These are phyloP conservation scores for Priceomyces haplophilus DNA, from an alignment of 805 yeast species.

Conservation along the genomic window DNA sequence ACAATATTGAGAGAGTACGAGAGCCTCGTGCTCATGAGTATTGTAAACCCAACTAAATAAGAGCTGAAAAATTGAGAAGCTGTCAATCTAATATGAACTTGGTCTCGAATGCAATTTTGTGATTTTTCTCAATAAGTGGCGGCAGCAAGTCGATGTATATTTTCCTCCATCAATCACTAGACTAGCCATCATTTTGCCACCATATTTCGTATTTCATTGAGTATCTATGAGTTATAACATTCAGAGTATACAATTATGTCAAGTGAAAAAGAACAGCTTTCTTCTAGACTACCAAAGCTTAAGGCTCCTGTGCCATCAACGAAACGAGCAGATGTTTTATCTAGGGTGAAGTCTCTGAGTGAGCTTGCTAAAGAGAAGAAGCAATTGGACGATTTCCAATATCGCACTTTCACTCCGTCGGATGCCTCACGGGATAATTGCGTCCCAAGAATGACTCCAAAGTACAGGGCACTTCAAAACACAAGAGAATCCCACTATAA, in stretches of 20 bases:
- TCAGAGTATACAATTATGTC: not conserved
- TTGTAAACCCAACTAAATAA: too few species aligned
- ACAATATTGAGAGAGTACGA: too few species aligned
- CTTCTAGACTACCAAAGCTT: not conserved
- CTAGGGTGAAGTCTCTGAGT: constrained; percentile 9
- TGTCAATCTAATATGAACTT: too few species aligned
- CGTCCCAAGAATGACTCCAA: constrained; percentile 23
- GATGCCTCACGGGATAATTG: not conserved
- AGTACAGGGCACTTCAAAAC: constrained; percentile 28
- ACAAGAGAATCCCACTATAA: constrained; percentile 38
- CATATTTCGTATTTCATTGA: not conserved
- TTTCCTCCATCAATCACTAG: not conserved
- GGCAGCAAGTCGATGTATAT: not conserved
- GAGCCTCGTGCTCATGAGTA: too few species aligned
- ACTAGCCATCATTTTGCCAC: not conserved
- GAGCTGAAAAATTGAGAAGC: too few species aligned
- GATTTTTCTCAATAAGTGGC: not conserved
- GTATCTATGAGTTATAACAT: not conserved
- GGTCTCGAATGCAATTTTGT: not conserved
- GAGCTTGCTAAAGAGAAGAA: constrained; percentile 6
- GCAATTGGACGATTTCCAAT: not conserved
- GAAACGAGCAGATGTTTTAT: constrained; percentile 1
- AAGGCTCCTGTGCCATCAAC: constrained; percentile 21
- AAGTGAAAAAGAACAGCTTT: not conserved
- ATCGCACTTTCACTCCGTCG: constrained; percentile 6